Percentiles rank a stretch among this genome's conserved stretches.
Conservation (phyloP, 2,329 filamentous ascomycete species). For the Pseudocercospora pini-densiflorae region DNA sequence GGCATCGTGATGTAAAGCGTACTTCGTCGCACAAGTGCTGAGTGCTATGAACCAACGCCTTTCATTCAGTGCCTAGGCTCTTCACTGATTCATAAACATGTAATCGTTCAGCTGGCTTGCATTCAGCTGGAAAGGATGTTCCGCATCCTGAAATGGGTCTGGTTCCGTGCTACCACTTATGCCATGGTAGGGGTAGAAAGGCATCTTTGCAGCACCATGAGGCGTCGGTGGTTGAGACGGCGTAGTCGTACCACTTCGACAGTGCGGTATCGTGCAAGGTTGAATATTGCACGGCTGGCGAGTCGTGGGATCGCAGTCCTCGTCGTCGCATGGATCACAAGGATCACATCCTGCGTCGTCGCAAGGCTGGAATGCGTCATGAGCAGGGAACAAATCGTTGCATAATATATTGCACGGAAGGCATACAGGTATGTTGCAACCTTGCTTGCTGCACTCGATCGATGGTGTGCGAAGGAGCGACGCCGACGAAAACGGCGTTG, state of each 20-base stretch:
- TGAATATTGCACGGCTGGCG: slow-evolving; percentile 24
- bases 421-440: slow-evolving; percentile 32
- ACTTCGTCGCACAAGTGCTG: not conserved
- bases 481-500: slow-evolving; percentile 18
- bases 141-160: slow-evolving; percentile 28
- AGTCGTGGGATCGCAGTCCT: slow-evolving; percentile 26
- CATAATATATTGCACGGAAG: slow-evolving; percentile 32
- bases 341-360: slow-evolving; percentile 27
- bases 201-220: slow-evolving; percentile 14
- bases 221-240: slow-evolving; percentile 30
- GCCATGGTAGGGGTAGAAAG: slow-evolving; percentile 26
- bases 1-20: not conserved
- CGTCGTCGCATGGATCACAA: slow-evolving; percentile 30
- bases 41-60: not conserved
- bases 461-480: slow-evolving; percentile 18
- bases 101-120: slow-evolving; percentile 26
- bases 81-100: slow-evolving; percentile 28
- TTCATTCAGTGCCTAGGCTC: not conserved
- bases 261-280: slow-evolving; percentile 29
- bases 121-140: slow-evolving; percentile 30
- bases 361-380: slow-evolving; percentile 23
- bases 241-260: slow-evolving; percentile 27
- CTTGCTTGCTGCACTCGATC: slow-evolving; percentile 32
- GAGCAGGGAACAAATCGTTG: slow-evolving; percentile 27
- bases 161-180: slow-evolving; percentile 16